A percentile compares a stretch with the other conserved stretches of the same genome.
These are phyloP conservation scores for Leccinum disarticulatum DNA, from an alignment of 768 basidiomycete genomes.

Conservation along the genomic window DNA sequence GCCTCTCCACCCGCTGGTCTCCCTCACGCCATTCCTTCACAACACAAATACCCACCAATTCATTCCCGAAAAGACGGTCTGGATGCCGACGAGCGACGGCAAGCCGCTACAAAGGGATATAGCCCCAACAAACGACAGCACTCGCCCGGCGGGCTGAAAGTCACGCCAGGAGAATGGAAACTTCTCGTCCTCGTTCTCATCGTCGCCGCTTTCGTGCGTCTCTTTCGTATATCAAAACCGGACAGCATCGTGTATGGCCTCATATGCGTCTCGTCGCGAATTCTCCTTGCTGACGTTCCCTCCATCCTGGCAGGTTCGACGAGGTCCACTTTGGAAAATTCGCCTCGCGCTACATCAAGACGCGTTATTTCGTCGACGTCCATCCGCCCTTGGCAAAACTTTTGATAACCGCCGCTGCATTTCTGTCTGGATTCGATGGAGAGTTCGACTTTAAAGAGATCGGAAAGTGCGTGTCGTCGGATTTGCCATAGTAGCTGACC, in stretches of 20 bases:
- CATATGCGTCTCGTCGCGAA: neutral
- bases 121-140: slow-evolving; percentile 47
- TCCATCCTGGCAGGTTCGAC: slow-evolving; percentile 67
- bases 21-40: slow-evolving; percentile 33
- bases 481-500: neutral
- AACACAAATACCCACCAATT: slow-evolving; percentile 60
- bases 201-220: slow-evolving; percentile 75
- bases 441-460: slow-evolving; percentile 98
- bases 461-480: slow-evolving; percentile 67
- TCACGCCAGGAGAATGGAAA: slow-evolving; percentile 76
- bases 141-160: slow-evolving; percentile 59
- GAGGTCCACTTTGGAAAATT: slow-evolving; percentile 99
- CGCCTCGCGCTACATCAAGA: slow-evolving; percentile 90
- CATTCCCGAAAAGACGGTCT: slow-evolving; percentile 55
- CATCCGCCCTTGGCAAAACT: slow-evolving; percentile 97
- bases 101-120: slow-evolving; percentile 66
- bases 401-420: slow-evolving; percentile 88
- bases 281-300: neutral
- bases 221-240: slow-evolving; percentile 84
- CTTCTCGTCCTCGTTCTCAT: slow-evolving; percentile 64
- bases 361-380: slow-evolving; percentile 90
- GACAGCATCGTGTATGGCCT: slow-evolving; percentile 85
- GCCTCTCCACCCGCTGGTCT: slow-evolving; percentile 62
- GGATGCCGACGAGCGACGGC: slow-evolving; percentile 73
- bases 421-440: slow-evolving; percentile 85